Evolutionary conservation across 257 asterid genomes (phyloP), one percentile per base, ranked within the genome.

Genomic region (Solanum boliviense): DNA sequence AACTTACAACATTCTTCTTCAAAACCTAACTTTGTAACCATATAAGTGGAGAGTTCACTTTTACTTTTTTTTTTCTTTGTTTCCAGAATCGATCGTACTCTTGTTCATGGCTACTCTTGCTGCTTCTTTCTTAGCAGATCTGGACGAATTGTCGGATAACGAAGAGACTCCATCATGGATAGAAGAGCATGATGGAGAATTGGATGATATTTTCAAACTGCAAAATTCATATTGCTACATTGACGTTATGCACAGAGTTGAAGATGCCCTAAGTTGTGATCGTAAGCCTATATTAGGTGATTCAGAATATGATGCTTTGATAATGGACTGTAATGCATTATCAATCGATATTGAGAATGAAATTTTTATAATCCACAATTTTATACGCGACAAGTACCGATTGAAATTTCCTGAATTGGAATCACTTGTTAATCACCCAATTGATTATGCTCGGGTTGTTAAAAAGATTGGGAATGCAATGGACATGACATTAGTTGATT

Each of bases 81-180:
- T 46, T 46, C 7, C 58, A 13, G 58, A 48, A 48, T 48, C 58
- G 58, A 48, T 48, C 21, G 58, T 48, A 48, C 1, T 48, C 58
- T 15, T 48, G 58, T 48, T 48, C 21, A 48, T 48, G 99, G 98
- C 99, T 84, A 94, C 98, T 84, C 98, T 95, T 85, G 94, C 94
- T 88, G 99, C 95, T 93, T 95, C 98, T 58, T 97, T 97, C 89
- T 89, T 97, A 89, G 98, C 98, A 38, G 99, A 97, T 93, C 98
- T 97, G 46, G 98, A 97, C n/a, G 99, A 97, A 62, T 88, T 97
- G 87, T 97, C 99, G 38, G 99, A 97, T 89, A 93, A 93, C 83
- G 99, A 97, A 91, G 98, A 48, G 7, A 48, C 21, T 46, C 21
- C 94, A 92, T 13, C 88, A 92, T 5, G 58, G 81, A 95, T 93